These are phyloP conservation scores for Triticum aestivum DNA, from an alignment of 176 grass and related monocot species.

Conservation along the genomic window DNA sequence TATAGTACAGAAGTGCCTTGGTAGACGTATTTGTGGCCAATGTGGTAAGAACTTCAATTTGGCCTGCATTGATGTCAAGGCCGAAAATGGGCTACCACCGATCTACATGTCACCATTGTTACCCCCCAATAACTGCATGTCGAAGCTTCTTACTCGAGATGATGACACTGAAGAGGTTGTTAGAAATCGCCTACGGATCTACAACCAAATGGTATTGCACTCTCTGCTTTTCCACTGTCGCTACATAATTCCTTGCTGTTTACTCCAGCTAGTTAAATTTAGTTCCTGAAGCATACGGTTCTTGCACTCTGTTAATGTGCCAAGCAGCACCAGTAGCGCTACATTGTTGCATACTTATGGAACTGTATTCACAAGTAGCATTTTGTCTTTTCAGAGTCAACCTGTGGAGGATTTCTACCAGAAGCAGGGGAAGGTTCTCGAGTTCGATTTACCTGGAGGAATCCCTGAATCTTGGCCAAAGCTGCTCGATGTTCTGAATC, in stretches of 20 bases:
- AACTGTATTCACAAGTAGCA: not conserved
- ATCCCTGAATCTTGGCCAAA: slow-evolving; percentile 94
- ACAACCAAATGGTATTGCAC: slow-evolving; percentile 72
- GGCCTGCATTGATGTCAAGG: slow-evolving; percentile 78
- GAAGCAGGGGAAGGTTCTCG: slow-evolving; percentile 67
- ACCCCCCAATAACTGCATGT: slow-evolving; percentile 76
- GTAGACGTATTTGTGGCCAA: slow-evolving; percentile 79
- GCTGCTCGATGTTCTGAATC: slow-evolving; percentile 69
- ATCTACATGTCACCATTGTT: slow-evolving; percentile 86
- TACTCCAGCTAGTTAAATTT: not conserved
- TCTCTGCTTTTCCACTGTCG: not conserved
- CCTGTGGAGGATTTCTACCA: slow-evolving; percentile 88
- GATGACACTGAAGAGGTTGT: slow-evolving; percentile 91
- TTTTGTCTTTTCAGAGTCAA: slow-evolving; percentile 58
- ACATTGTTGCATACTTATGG: not conserved
- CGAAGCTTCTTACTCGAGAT: slow-evolving; percentile 74
- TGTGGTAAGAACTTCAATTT: slow-evolving; percentile 90
- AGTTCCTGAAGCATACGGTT: not conserved
- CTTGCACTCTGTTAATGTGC: not conserved
- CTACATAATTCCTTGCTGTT: not conserved
- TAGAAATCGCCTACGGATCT: slow-evolving; percentile 71
- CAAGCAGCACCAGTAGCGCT: not conserved
- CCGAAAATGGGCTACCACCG: slow-evolving; percentile 64
- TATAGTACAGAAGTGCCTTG: slow-evolving; percentile 88
- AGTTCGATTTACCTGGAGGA: slow-evolving; percentile 91